These are phyloP conservation scores for Beauveria bassiana DNA, from an alignment of 2,329 filamentous ascomycete species.

Conservation along the genomic window DNA sequence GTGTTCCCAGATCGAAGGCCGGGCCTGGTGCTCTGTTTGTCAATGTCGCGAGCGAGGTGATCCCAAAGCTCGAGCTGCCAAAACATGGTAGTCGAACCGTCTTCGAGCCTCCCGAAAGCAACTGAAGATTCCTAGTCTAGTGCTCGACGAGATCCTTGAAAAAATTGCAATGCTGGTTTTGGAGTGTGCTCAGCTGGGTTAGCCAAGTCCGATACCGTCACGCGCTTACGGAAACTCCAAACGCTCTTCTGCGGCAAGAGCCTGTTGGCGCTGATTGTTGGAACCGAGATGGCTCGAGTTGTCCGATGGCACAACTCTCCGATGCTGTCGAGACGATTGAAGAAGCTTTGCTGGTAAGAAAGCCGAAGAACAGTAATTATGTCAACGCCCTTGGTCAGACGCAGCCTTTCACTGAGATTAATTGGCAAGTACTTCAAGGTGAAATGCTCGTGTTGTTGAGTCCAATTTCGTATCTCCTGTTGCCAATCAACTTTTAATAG, in stretches of 20 bases:
- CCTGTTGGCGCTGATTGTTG: constrained; percentile 47
- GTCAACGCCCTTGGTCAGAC: neutral
- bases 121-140: neutral
- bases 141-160: neutral
- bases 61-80: constrained; percentile 30
- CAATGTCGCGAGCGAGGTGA: constrained; percentile 29
- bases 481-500: constrained; percentile 6
- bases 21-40: constrained; percentile 26
- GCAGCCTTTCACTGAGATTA: neutral
- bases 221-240: constrained; percentile 39
- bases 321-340: constrained; percentile 39
- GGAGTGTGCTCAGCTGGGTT: constrained; percentile 20
- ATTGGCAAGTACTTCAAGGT: neutral
- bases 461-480: neutral
- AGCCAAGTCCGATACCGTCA: constrained; percentile 15
- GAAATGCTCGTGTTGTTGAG: neutral
- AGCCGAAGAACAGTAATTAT: neutral
- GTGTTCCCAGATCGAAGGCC: constrained; percentile 30
- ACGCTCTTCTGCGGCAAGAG: constrained; percentile 43
- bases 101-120: neutral
- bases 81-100: constrained; percentile 17
- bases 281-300: constrained; percentile 40
- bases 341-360: constrained; percentile 34
- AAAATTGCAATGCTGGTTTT: constrained; percentile 16
- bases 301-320: constrained; percentile 42